Evolutionary conservation across 768 basidiomycete species (phyloP).

Genomic region (Leccinum obscurum): DNA sequence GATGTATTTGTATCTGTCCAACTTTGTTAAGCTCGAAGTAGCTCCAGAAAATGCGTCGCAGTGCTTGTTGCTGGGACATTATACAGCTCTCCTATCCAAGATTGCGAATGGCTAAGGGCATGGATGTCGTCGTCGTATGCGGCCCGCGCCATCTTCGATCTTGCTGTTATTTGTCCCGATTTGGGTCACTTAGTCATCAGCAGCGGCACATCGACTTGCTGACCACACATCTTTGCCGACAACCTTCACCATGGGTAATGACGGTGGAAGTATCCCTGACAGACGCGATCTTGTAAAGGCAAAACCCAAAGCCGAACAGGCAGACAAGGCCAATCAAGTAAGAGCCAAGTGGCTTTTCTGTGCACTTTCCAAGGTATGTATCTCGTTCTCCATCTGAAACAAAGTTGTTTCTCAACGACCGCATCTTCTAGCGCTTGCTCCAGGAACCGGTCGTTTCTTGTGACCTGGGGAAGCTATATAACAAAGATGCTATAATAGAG

Average conservation of each 20-base stretch:
- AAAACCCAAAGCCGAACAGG: constrained; percentile 81
- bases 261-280: constrained; percentile 87
- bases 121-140: too few relatives aligned
- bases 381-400: background rate
- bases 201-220: background rate
- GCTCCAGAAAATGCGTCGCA: too few relatives aligned
- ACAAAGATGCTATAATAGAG: constrained; percentile 92
- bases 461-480: constrained; percentile 91
- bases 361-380: constrained; percentile 84
- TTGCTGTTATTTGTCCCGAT: too few relatives aligned
- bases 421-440: constrained; percentile 61
- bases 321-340: constrained; percentile 88
- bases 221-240: background rate
- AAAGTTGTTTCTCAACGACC: background rate
- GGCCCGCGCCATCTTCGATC: too few relatives aligned
- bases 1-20: too few relatives aligned
- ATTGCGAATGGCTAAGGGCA: too few relatives aligned
- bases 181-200: background rate
- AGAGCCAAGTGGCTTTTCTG: constrained; percentile 91
- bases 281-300: constrained; percentile 74
- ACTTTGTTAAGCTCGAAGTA: too few relatives aligned
- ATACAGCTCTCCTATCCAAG: too few relatives aligned
- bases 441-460: constrained; percentile 91
- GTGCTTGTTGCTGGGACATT: too few relatives aligned
- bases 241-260: constrained; percentile 68